Evolutionary conservation across 177 flowering plant species (phyloP), one percentile per base, ranked within the genome.

Genomic region (Vitis hybrid): DNA sequence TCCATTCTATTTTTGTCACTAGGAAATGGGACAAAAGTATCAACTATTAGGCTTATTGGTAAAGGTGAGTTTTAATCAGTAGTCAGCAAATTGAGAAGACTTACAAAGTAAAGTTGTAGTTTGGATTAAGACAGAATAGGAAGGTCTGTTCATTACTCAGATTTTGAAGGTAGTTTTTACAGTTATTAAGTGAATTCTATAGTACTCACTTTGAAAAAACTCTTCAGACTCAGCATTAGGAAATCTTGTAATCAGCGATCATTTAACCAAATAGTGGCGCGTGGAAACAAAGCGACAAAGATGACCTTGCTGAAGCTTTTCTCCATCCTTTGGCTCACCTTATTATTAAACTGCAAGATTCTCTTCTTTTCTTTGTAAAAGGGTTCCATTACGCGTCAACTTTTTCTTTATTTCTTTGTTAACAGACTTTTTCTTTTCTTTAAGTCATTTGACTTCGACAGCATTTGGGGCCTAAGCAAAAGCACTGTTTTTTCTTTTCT

Each of bases 361-460:
- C 66, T 64, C 54, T 58, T 58, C 66, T 62, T 58, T 58, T 30
- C 24, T 27, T 58, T 50, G 20, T 51, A 53, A 61, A 69, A 60
- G 65, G 24, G 8, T 51, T 24, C 61, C 27, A 21, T 21, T 9
- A 58, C 18, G 24, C 27, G 9, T 58, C 30, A 18, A 58, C 27
- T 21, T 58, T 58, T 8, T 17, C 21, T 58, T 11, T 18, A 1
- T 58, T 55, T 55, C n/a, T 17, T 17, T 55, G 3, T 14, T 6
- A 17, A 55, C 17, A 55, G 48, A 41, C 9, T 9, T 41, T 41
- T 41, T 41, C 48, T 41, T 41, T 41, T 13, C n/a, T 13, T 55
- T 14, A 55, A 55, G 7, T 13, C 15, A 2, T 55, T 55, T 55
- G 58, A 12, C 17, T 55, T 17, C 8, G 5, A 12, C 17, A 5